Base-by-base conservation (phyloP, 2,329 filamentous ascomycete species). In the Fusarium bulbicola region DNA sequence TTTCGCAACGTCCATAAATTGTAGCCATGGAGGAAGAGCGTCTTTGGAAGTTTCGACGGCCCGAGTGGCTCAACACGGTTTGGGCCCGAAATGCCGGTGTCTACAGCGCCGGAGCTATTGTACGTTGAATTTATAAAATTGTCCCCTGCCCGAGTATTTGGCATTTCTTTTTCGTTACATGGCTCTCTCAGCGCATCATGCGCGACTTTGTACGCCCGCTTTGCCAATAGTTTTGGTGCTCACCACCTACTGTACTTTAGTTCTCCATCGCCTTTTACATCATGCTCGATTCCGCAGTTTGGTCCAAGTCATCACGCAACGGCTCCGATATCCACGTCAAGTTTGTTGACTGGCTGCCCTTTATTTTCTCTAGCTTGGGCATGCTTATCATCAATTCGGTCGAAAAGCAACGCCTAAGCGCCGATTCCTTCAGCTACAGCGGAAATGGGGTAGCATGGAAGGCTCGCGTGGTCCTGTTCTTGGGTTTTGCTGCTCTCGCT, bases 371-470 rank as follows among this genome's bases (percentile, higher is more conserved):
- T 74, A 86, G 87, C 71, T 84, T 92, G 70, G 90, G 91, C 72
- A 92, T 92, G 89, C 86, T 92, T 66, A 92, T 92, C 81, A 92
- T 92, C 85, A 92, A 92, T 85, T 89, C 86, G 74, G 90, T 92
- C 72, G 90, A 92, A 83, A 92, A 92, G 82, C 84, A 89, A 67
- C 87, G 90, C 59, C 85, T 92, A 70, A 89, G 88, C 76, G 85
- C 88, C 76, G 89, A 92, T 82, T 87, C 85, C 63, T 91, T 91
- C 80, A 87, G 86, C 71, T 91, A 92, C 81, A 86, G 85, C 66
- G 89, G 90, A 53, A 86, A 84, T 54, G 89, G 89, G 18, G 90
- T 92, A 34, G 90, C 90, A 15, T 92, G 90, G 90, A 91, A 92
- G 85, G 90, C 90, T 26, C 86, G 90, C 68, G 89, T 92, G 34